Evolutionary conservation across 371 early-diverging fungal genomes (phyloP), one percentile per base, ranked within the genome.

Genomic region (Mortierella sp.): DNA sequence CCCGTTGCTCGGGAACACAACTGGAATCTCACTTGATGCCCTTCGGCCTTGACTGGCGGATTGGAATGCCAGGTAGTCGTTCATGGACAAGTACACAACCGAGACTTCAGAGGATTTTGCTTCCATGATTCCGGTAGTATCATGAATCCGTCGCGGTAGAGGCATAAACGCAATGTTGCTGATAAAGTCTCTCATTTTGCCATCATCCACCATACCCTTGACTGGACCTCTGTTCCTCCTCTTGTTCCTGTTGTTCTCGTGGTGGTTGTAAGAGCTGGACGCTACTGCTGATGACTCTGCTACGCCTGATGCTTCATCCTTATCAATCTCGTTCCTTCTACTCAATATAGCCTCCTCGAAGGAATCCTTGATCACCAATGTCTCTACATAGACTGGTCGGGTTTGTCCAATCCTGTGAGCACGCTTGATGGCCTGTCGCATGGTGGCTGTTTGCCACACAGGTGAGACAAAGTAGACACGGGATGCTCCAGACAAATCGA

Each of bases 381-480:
- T 87, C 51, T 91, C 92, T 3, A 96, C 93, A 79, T 83, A 86
- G 0, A 96, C 95, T 0, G 89, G 88, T 17, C 85, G 82, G 25
- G 70, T 86, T 67, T 95, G 95, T 0, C 96, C 97, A 27, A 97
- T 87, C 29, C 97, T 81, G 63, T 96, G 96, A 0, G 95, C 96
- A 8, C 97, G 87, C 66, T 95, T 96, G 82, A 95, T 87, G 0
- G 97, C 97, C 41, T 86, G 90, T 43, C 85, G 86, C 76, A 85
- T 85, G 61, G 82, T 85, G 12, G 83, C 87, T 0, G 83, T 79
- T 67, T 85, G 84, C 90, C 88, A 89, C 17, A 91, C 88, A 1
- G 92, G 91, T 3, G 87, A 85, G 24, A 89, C 78, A 62, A 94
- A 92, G 67, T 85, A 92, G 17, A 92, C 86, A 0, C 90, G 86